These are phyloP conservation scores for Arthrobotrys sphaeroides DNA, from an alignment of 2,329 filamentous ascomycete species.

Conservation along the genomic window DNA sequence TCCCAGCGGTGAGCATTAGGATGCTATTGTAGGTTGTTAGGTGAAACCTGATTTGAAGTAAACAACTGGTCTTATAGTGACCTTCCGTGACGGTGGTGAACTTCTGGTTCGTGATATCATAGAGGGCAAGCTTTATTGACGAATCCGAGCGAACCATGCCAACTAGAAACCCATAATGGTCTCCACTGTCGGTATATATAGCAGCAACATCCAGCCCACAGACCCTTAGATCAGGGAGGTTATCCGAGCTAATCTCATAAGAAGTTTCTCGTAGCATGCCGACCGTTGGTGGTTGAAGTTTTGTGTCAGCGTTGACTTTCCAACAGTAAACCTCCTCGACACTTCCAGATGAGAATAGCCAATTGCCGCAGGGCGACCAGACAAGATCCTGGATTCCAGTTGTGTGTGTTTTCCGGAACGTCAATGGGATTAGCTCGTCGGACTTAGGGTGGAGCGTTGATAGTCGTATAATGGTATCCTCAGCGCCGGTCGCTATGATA, in stretches of 20 bases:
- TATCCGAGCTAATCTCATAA: conserved; percentile 65
- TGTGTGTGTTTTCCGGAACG: conserved; percentile 78
- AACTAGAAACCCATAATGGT: conserved; percentile 66
- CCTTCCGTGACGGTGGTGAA: conserved; percentile 61
- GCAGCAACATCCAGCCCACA: conserved; percentile 75
- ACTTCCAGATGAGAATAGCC: conserved; percentile 85
- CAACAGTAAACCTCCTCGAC: conserved; percentile 91
- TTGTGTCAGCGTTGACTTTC: conserved; percentile 66
- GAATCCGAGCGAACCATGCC: conserved; percentile 87
- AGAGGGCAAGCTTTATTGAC: conserved; percentile 67
- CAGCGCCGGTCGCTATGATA: conserved; percentile 73
- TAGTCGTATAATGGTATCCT: conserved; percentile 79
- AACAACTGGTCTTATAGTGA: conserved; percentile 63
- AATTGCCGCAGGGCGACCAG: conserved; percentile 74
- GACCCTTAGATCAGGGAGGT: conserved; percentile 76
- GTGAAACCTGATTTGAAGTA: conserved; percentile 52
- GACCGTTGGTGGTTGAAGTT: conserved; percentile 61
- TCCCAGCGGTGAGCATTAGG: conserved; percentile 74
- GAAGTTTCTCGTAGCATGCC: conserved; percentile 69
- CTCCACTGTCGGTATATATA: conserved; percentile 56
- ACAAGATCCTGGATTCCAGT: conserved; percentile 82
- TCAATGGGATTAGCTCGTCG: conserved; percentile 57
- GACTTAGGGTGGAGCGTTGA: conserved; percentile 66
- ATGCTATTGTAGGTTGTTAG: conserved; percentile 55
- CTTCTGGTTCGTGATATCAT: conserved; percentile 57